phyloP scores from a whole-genome alignment of 1,284 basidiomycete genomes.

The Leccinum subspadiceum region DNA sequence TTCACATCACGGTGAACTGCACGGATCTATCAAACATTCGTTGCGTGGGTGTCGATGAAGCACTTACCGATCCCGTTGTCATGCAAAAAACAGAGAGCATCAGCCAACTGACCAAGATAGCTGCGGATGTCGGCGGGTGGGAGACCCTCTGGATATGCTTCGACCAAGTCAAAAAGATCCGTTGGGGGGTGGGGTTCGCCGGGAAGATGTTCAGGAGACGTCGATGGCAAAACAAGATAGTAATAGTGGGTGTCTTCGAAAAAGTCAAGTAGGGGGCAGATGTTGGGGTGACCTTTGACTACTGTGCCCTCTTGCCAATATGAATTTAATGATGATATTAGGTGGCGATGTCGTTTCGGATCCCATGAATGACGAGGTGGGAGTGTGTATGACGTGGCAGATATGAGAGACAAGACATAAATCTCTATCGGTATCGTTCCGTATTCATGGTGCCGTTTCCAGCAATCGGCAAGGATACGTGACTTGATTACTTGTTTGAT shows the following conservation, averaged over 20 bases:
- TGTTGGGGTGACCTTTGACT: conserved; percentile 60
- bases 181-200: conserved; percentile 56
- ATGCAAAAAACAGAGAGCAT: conserved; percentile 90
- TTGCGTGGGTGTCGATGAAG: conserved; percentile 5
- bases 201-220: conserved; percentile 55
- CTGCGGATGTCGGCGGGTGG: conserved; percentile 74
- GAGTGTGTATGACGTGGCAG: conserved; percentile 70
- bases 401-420: conserved; percentile 93
- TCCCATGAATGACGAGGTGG: conserved; percentile 79
- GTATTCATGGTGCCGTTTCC: conserved; percentile 94
- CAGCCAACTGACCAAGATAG: conserved; percentile 92
- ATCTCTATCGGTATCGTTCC: conserved; percentile 99
- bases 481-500: conserved; percentile 99
- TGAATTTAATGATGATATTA: conserved; percentile 31
- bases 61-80: conserved; percentile 79
- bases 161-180: conserved; percentile 96
- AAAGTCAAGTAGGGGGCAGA: conserved; percentile 81
- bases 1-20: conserved; percentile 97
- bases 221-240: conserved; percentile 81
- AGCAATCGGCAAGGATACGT: conserved; percentile 96
- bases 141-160: conserved; percentile 85
- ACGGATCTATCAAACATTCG: conserved; percentile 11
- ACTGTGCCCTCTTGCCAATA: conserved; percentile 67
- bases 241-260: conserved; percentile 98
- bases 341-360: conserved; percentile 47